Conservation (phyloP, 805 yeast genomes). For the Metschnikowia koreensis region DNA sequence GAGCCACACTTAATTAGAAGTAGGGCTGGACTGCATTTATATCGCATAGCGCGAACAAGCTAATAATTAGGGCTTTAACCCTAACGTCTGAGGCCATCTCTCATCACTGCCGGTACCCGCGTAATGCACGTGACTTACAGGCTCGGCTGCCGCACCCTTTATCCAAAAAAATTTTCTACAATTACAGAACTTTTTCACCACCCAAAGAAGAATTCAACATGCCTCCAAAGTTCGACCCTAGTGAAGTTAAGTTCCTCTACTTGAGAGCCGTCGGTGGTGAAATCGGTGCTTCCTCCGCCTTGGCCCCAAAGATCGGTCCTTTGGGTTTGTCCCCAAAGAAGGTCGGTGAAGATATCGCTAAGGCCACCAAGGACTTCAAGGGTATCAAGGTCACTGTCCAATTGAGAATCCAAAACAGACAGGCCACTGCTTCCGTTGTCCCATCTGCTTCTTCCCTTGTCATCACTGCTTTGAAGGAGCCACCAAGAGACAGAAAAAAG, state of each 20-base stretch:
- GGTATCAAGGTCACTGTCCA: slow-evolving; percentile 99
- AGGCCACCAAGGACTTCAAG: slow-evolving; percentile 98
- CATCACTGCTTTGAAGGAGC: slow-evolving; percentile 98
- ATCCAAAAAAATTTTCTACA: slow-evolving; percentile 16
- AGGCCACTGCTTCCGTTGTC: slow-evolving; percentile 97
- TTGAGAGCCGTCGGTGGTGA: slow-evolving; percentile 99
- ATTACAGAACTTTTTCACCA: slow-evolving; percentile 12
- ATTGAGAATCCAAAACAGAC: slow-evolving; percentile 99
- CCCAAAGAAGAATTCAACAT: slow-evolving; percentile 37
- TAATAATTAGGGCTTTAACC: slow-evolving; percentile 21
- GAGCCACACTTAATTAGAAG: background rate
- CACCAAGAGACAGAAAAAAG: slow-evolving; percentile 99
- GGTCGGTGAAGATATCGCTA: slow-evolving; percentile 99
- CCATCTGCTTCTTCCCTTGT: slow-evolving; percentile 99
- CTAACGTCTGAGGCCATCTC: slow-evolving; percentile 12
- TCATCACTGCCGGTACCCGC: background rate
- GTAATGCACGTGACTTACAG: slow-evolving; percentile 14
- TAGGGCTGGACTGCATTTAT: background rate
- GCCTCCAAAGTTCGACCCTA: slow-evolving; percentile 99
- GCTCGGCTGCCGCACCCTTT: slow-evolving; percentile 12
- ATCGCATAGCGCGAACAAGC: background rate
- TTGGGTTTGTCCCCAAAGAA: slow-evolving; percentile 99
- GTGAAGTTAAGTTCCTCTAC: slow-evolving; percentile 97
- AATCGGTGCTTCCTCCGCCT: slow-evolving; percentile 99
- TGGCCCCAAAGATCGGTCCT: slow-evolving; percentile 99